A percentile compares a stretch with the other conserved stretches of the same genome.
Evolutionary conservation across 352 stramenopile genomes (phyloP).

Genomic region (Globisporangium viniferum): DNA sequence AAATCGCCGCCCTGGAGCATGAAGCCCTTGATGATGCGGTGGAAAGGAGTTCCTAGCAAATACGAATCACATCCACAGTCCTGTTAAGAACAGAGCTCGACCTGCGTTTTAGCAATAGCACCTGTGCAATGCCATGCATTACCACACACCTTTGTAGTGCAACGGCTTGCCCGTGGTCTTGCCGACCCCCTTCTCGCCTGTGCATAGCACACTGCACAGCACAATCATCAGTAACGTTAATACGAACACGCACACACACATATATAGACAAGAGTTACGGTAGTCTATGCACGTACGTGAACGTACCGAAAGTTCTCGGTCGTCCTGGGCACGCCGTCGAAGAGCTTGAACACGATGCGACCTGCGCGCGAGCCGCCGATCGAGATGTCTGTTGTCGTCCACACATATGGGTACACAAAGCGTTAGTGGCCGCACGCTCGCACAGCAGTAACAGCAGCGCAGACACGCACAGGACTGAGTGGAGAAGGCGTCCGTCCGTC

Average conservation of each 20-base stretch:
- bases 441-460: neutral
- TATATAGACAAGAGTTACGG: neutral
- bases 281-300: neutral
- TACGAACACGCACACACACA: neutral
- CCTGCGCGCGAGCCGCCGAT: conserved; percentile 81
- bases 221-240: neutral
- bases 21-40: conserved; percentile 85
- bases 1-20: conserved; percentile 86
- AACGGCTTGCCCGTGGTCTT: conserved; percentile 51
- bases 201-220: conserved; percentile 34
- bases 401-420: neutral
- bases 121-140: neutral
- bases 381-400: conserved; percentile 68
- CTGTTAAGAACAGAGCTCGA: neutral
- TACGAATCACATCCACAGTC: conserved; percentile 11
- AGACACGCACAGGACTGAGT: neutral
- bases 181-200: conserved; percentile 67
- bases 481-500: neutral
- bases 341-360: conserved; percentile 67
- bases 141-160: conserved; percentile 49
- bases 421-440: neutral
- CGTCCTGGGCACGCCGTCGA: conserved; percentile 47
- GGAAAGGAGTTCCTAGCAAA: conserved; percentile 53
- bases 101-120: neutral
- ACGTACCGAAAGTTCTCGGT: conserved; percentile 62